A percentile compares a stretch with the other conserved stretches of the same genome.
These are phyloP conservation scores for Penicillium vulpinum DNA, from an alignment of 2,329 filamentous ascomycete genomes.

Conservation along the genomic window DNA sequence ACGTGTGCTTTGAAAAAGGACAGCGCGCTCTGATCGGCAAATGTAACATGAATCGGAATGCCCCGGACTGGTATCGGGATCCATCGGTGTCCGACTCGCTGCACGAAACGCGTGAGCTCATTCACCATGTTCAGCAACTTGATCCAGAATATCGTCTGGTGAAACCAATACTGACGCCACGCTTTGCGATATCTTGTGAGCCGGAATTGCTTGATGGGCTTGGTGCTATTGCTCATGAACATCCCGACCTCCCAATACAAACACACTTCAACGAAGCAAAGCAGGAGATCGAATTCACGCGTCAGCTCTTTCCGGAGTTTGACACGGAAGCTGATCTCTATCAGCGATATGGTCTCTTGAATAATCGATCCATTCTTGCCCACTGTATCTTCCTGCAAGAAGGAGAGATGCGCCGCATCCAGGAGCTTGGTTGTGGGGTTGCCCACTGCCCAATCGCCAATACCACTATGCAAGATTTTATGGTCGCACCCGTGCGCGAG, in stretches of 20 bases:
- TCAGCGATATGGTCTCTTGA: conserved; percentile 56
- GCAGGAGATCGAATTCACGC: conserved; percentile 60
- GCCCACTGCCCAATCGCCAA: conserved; percentile 67
- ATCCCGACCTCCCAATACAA: conserved; percentile 59
- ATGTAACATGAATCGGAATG: conserved; percentile 41
- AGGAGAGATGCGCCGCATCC: conserved; percentile 54
- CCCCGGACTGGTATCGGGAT: conserved; percentile 57
- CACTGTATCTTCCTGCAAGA: conserved; percentile 65
- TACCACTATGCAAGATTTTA: conserved; percentile 59
- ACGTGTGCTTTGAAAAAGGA: conserved; percentile 33
- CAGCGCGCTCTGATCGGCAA: conserved; percentile 41
- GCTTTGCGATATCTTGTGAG: conserved; percentile 64
- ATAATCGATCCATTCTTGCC: conserved; percentile 59
- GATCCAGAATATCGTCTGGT: conserved; percentile 50
- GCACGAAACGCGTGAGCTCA: conserved; percentile 51
- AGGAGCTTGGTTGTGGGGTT: conserved; percentile 55
- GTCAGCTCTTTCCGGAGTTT: conserved; percentile 57
- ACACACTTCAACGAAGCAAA: conserved; percentile 68
- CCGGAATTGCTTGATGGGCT: conserved; percentile 56
- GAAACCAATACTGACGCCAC: conserved; percentile 56
- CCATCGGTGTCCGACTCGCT: conserved; percentile 50
- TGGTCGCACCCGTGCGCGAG: conserved; percentile 60
- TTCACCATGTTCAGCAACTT: conserved; percentile 50
- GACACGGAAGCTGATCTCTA: conserved; percentile 62
- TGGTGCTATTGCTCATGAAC: conserved; percentile 52